Conservation (phyloP, 2,329 filamentous ascomycete genomes). For the Aspergillus luchuensis region DNA sequence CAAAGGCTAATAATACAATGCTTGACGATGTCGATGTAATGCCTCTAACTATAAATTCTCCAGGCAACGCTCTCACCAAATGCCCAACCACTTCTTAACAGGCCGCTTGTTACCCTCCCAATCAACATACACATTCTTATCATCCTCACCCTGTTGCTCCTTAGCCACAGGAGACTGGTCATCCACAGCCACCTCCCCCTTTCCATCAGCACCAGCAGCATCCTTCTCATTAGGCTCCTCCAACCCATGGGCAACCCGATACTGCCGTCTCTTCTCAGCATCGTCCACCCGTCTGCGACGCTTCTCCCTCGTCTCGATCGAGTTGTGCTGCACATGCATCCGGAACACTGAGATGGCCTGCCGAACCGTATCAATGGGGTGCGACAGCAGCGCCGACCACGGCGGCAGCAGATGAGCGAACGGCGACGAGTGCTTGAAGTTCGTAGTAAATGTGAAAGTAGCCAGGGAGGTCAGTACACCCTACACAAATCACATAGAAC, state of each 20-base stretch:
- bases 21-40: background rate
- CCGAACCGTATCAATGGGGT: conserved; percentile 68
- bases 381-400: conserved; percentile 65
- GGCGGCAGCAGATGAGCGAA: conserved; percentile 78
- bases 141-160: conserved; percentile 36
- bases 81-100: conserved; percentile 80
- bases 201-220: conserved; percentile 12
- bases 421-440: conserved; percentile 77
- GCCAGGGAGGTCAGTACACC: conserved; percentile 71
- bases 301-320: conserved; percentile 68
- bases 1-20: conserved; percentile 14
- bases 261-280: conserved; percentile 81
- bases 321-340: conserved; percentile 73
- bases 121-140: conserved; percentile 33
- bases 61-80: conserved; percentile 63
- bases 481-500: conserved; percentile 36
- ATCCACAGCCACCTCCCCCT: conserved; percentile 31
- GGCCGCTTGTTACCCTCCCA: conserved; percentile 51
- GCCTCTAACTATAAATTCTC: background rate
- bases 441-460: conserved; percentile 70
- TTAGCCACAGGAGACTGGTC: conserved; percentile 43
- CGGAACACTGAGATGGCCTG: conserved; percentile 72
- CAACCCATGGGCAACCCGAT: conserved; percentile 81
- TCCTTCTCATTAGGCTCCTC: conserved; percentile 52
- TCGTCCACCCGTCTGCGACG: conserved; percentile 77